Evolutionary conservation across 768 basidiomycete genomes (phyloP).

Genomic region (Pleurotus giganteus): DNA sequence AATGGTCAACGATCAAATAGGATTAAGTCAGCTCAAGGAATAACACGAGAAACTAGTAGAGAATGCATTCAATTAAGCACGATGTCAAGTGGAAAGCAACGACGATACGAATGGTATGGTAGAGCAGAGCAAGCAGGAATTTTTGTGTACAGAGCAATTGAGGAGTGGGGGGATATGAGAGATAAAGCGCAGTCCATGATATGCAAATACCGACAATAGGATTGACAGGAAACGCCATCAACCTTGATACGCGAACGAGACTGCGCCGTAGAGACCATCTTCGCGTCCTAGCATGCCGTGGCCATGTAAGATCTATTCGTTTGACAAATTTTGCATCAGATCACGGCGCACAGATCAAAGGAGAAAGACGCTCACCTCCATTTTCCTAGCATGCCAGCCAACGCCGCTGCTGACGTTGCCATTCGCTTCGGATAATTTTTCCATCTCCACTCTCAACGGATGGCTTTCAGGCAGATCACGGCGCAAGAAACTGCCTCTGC

Average conservation of each 20-base stretch:
- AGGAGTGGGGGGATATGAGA: too few relatives aligned
- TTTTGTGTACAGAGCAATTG: too few relatives aligned
- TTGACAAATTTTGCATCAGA: slow-evolving; percentile 7
- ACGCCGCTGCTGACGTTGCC: slow-evolving; percentile 90
- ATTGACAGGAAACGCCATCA: slow-evolving; percentile 34
- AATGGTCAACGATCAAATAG: too few relatives aligned
- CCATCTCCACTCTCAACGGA: slow-evolving; percentile 69
- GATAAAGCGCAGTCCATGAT: too few relatives aligned
- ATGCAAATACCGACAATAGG: too few relatives aligned
- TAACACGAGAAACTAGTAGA: too few relatives aligned
- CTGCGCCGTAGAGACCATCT: slow-evolving; percentile 91
- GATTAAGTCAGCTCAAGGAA: too few relatives aligned
- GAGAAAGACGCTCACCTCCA: slow-evolving; percentile 72
- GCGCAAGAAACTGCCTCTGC: slow-evolving; percentile 44
- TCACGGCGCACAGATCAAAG: background rate
- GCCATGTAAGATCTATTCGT: slow-evolving; percentile 72
- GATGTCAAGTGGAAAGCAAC: too few relatives aligned
- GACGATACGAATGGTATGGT: too few relatives aligned
- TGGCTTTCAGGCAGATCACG: slow-evolving; percentile 61
- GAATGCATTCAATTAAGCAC: too few relatives aligned
- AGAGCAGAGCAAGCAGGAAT: too few relatives aligned
- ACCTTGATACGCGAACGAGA: slow-evolving; percentile 92
- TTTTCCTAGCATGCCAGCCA: slow-evolving; percentile 96
- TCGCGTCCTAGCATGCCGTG: slow-evolving; percentile 90
- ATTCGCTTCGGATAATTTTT: slow-evolving; percentile 72